Evolutionary conservation across 176 grass and related monocot species (phyloP), one percentile per base, ranked within the genome.

Genomic region (Oryza glumipatula): DNA sequence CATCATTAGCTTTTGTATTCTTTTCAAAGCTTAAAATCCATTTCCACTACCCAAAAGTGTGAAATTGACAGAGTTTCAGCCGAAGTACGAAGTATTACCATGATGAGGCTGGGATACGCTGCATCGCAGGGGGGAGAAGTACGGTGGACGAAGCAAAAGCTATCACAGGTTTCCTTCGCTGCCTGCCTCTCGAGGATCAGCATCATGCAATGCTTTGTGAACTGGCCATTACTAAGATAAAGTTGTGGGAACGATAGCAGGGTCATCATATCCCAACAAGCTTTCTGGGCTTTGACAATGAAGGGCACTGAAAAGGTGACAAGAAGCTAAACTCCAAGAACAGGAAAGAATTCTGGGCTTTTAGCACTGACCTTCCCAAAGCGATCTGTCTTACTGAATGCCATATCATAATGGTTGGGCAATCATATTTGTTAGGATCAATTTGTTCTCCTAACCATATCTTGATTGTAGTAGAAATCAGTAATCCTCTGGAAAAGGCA

Each of bases 141-240:
- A 77, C 66, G 54, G 44, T 32, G 79, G 32, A 24, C 35, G 35
- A 44, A 73, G 51, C 71, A 69, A 78, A 86, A 80, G 76, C 75
- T 36, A 69, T 73, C 74, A 83, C 68, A 68, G 24, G 17, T 22
- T 56, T 66, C 73, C 56, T 44, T 44, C 43, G 60, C 81, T 52
- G 81, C 81, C 81, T 52, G 81, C 81, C 46, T 67, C 72, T 73
- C 23, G 6, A 47, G 79, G 79, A 72, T 78, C 76, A 66, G 52
- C 45, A 76, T 84, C 89, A 76, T 80, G 70, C 64, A 14, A 79
- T 72, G 85, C 89, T 84, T 76, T 87, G 89, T 87, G 89, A 80
- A 80, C 76, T 84, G 70, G 79, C 80, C 85, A 80, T 70, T 83
- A 74, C 54, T 69, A 48, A 47, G 65, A 77, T 70, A 85, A 85